Conservation (phyloP, 2,329 filamentous ascomycete genomes). For the Aquanectria penicillioides region DNA sequence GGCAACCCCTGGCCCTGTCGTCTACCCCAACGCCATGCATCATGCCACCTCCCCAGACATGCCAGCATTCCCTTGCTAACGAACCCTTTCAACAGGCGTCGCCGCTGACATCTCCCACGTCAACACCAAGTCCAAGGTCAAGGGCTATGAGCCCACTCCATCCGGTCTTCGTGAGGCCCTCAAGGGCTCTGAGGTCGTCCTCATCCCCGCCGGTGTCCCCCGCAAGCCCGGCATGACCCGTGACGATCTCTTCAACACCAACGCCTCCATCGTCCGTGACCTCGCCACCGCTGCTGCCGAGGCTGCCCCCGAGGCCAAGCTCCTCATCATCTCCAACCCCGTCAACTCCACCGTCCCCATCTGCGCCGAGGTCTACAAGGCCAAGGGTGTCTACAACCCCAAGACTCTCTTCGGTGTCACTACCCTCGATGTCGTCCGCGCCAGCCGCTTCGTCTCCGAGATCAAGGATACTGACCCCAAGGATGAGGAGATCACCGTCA, state of each 20-base stretch:
- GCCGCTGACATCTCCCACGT: slow-evolving; percentile 98
- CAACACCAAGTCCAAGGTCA: slow-evolving; percentile 97
- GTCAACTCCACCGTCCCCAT: slow-evolving; percentile 99
- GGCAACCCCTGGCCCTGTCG: neutral
- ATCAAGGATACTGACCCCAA: slow-evolving; percentile 90
- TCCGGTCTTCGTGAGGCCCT: slow-evolving; percentile 81
- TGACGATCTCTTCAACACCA: slow-evolving; percentile 99
- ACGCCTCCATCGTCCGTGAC: slow-evolving; percentile 98
- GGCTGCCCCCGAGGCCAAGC: slow-evolving; percentile 88
- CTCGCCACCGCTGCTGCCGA: slow-evolving; percentile 95
- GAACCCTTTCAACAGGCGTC: slow-evolving; percentile 73
- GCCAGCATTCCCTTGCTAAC: slow-evolving; percentile 29
- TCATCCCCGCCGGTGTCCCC: slow-evolving; percentile 98
- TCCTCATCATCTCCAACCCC: slow-evolving; percentile 98
- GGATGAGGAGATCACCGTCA: slow-evolving; percentile 93
- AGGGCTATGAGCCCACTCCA: slow-evolving; percentile 83
- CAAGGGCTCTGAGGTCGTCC: slow-evolving; percentile 89
- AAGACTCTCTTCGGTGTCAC: slow-evolving; percentile 99
- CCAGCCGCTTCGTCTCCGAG: slow-evolving; percentile 96
- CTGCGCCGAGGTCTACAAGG: slow-evolving; percentile 96
- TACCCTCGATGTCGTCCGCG: slow-evolving; percentile 98
- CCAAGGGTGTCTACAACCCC: slow-evolving; percentile 95
- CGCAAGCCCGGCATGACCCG: slow-evolving; percentile 99
- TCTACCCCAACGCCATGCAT: slow-evolving; percentile 10
- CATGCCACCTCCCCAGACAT: slow-evolving; percentile 29